Evolutionary conservation across 352 stramenopile genomes (phyloP), one percentile per base, ranked within the genome.

Genomic region (Elongisporangium prolatum): DNA sequence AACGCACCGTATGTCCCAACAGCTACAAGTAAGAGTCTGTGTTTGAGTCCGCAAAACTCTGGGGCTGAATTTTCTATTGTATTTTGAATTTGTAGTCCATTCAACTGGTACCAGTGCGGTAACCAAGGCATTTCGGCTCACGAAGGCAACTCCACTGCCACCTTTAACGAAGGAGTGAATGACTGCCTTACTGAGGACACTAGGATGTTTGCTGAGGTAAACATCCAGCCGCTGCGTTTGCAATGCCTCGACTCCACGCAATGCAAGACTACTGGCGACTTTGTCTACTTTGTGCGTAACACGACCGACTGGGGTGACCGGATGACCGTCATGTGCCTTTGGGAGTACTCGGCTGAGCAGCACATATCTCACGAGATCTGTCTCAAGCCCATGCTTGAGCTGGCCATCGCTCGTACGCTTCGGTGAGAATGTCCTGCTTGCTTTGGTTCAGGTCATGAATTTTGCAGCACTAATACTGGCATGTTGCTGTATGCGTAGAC

Each of bases 261-360:
- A 56, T 93, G 84, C 59, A 66, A 65, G 53, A 82, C 65, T 3
- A 75, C 85, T 16, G 68, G 71, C 10, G 77, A 90, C 59, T 77
- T 78, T 50, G 75, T 72, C 2, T 93, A 93, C 70, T 93, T 90
- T 61, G 80, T 90, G 51, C 79, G 76, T 50, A 90, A 93, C 67
- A 86, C 70, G 20, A 93, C 80, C 11, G 79, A 91, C 64, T 91
- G 80, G 80, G 79, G 80, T n/a, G 84, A 89, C 56, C 80, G 74
- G 50, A 91, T 93, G 80, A 91, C 75, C 1, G 74, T 90, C 57
- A 89, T 91, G 80, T 93, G 84, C 60, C 57, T 93, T 56, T 91
- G 79, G 79, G 84, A 93, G 53, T 89, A 90, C 68, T 89, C 78
- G 24, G 60, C 56, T 0, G 63, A 63, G 63, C 59, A 76, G 52